Conservation (phyloP, 2,329 filamentous ascomycete genomes). For the Microsporum audouinii region DNA sequence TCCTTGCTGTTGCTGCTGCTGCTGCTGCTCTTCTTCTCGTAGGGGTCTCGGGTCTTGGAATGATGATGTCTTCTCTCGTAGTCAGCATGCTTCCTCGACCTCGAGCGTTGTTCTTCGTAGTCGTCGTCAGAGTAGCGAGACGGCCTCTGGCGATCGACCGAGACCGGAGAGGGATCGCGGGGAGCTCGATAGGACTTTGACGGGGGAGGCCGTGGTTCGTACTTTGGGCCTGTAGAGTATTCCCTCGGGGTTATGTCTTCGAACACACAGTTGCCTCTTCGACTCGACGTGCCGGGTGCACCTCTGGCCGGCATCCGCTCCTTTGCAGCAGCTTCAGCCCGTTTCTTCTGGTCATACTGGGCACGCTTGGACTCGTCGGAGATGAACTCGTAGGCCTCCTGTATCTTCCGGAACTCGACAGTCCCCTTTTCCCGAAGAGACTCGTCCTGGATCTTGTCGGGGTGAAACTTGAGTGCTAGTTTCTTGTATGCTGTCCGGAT, state of each 20-base stretch:
- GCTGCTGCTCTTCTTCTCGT: conserved; percentile 28
- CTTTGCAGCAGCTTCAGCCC: not conserved
- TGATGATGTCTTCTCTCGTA: conserved; percentile 20
- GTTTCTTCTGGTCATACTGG: conserved; percentile 62
- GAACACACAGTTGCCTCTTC: conserved; percentile 36
- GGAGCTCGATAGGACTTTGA: conserved; percentile 17
- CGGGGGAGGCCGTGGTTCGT: conserved; percentile 13
- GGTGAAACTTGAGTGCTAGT: conserved; percentile 76
- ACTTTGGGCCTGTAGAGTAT: conserved; percentile 17
- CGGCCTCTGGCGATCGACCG: conserved; percentile 35
- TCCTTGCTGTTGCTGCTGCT: conserved; percentile 15
- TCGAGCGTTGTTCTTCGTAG: conserved; percentile 29
- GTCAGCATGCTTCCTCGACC: conserved; percentile 32
- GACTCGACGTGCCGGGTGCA: conserved; percentile 48
- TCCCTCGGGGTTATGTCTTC: conserved; percentile 33
- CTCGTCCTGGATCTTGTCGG: conserved; percentile 78
- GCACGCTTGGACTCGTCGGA: conserved; percentile 61
- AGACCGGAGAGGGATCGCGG: conserved; percentile 20
- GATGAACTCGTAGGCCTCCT: conserved; percentile 84
- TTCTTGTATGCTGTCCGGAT: conserved; percentile 77
- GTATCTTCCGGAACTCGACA: conserved; percentile 82
- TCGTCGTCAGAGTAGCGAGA: conserved; percentile 29
- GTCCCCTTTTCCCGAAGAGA: conserved; percentile 65
- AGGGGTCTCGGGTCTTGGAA: conserved; percentile 22
- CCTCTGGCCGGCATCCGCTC: not conserved